Evolutionary conservation across 73 alveolate species (phyloP).

Genomic region (Paramecium bursaria): DNA sequence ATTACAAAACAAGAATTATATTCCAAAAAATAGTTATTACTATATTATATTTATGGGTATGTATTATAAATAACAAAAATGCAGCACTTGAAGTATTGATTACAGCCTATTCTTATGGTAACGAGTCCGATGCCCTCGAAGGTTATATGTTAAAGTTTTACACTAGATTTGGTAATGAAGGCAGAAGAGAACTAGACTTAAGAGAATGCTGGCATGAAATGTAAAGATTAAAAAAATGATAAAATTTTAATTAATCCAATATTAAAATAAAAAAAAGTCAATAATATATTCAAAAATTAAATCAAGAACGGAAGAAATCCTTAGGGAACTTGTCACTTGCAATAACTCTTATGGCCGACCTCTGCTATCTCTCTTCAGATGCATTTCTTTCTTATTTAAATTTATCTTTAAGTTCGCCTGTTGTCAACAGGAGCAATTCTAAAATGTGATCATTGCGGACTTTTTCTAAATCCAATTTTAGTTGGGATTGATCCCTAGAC

Average conservation of each 20-base stretch:
- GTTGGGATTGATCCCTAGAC: too few species aligned
- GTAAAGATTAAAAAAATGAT: too few species aligned
- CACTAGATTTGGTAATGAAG: constrained; percentile 26
- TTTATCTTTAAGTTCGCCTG: constrained; percentile 52
- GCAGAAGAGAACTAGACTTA: neutral
- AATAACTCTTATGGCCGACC: constrained; percentile 13
- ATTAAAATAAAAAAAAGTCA: too few species aligned
- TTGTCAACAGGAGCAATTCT: constrained; percentile 41
- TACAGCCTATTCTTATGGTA: constrained; percentile 19
- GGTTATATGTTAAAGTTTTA: constrained; percentile 13
- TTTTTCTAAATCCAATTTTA: too few species aligned
- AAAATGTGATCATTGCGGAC: constrained; percentile 22
- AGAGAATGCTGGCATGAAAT: constrained; percentile 40
- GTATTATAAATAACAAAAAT: neutral
- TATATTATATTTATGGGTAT: constrained; percentile 40
- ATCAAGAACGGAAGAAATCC: too few species aligned
- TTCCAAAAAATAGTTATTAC: constrained; percentile 33
- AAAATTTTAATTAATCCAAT: too few species aligned
- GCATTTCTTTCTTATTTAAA: constrained; percentile 5
- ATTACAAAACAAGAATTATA: constrained; percentile 17
- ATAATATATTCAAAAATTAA: too few species aligned
- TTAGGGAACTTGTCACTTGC: constrained; percentile 25
- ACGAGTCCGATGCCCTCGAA: neutral
- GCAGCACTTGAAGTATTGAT: constrained; percentile 7
- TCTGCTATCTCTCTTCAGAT: constrained; percentile 15